phyloP scores from a whole-genome alignment of 2,329 filamentous ascomycete species.

The Penicillium expansum region DNA sequence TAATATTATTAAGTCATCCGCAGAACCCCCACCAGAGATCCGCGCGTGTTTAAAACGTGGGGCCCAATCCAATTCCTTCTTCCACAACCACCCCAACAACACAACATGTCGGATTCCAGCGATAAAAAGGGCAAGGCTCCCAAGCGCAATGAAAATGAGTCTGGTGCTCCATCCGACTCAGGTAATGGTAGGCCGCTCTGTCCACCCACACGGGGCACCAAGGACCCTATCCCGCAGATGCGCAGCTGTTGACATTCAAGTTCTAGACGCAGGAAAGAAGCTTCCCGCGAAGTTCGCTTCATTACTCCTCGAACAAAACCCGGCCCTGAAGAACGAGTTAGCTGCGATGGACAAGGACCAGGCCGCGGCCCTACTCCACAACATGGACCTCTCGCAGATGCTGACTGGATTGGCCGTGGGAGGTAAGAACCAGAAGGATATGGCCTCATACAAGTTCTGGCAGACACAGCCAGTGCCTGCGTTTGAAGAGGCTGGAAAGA shows the following conservation, averaged over 20 bases:
- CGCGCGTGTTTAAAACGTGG: conserved; percentile 28
- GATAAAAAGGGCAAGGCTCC: conserved; percentile 37
- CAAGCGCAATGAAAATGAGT: conserved; percentile 18
- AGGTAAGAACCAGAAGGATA: conserved; percentile 90
- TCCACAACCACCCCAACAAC: conserved; percentile 12
- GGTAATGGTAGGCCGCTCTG: conserved; percentile 6
- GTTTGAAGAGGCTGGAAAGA: conserved; percentile 57
- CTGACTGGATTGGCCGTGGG: conserved; percentile 61
- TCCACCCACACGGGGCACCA: neutral
- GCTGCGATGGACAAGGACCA: conserved; percentile 67
- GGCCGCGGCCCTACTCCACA: conserved; percentile 50
- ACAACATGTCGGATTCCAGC: conserved; percentile 34
- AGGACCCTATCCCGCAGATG: neutral
- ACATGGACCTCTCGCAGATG: conserved; percentile 49
- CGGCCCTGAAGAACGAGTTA: conserved; percentile 69
- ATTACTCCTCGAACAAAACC: conserved; percentile 48
- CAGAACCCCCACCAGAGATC: conserved; percentile 16
- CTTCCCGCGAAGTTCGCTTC: conserved; percentile 37
- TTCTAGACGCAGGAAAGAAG: conserved; percentile 32
- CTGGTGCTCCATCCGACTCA: neutral
- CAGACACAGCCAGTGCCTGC: conserved; percentile 91
- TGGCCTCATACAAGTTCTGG: conserved; percentile 99
- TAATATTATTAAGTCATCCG: neutral
- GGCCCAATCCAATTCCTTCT: conserved; percentile 25
- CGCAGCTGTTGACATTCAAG: neutral